Conservation (phyloP, 495 filamentous ascomycete species). For the Penicillium mononematosum region DNA sequence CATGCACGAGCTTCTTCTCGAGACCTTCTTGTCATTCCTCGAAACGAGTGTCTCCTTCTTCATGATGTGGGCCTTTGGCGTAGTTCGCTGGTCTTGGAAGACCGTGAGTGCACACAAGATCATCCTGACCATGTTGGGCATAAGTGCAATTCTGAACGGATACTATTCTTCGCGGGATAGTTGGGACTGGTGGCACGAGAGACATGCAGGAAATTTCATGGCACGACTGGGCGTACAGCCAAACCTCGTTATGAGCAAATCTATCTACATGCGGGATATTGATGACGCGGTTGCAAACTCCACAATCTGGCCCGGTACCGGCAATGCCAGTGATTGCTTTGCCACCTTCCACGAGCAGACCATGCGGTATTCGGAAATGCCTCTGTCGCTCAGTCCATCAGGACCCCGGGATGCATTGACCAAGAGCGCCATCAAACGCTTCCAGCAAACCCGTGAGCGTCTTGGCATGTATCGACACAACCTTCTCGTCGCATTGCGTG, state of each 20-base stretch:
- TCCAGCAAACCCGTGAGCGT: constrained; percentile 74
- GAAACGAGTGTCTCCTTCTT: constrained; percentile 70
- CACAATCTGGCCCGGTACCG: constrained; percentile 34
- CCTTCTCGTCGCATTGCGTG: constrained; percentile 81
- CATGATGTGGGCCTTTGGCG: constrained; percentile 69
- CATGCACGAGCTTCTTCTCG: constrained; percentile 65
- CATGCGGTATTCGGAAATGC: constrained; percentile 31
- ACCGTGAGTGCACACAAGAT: constrained; percentile 72
- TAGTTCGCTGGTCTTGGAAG: constrained; percentile 62
- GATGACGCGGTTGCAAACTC: constrained; percentile 61
- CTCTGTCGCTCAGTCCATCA: constrained; percentile 35
- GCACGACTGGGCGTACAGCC: constrained; percentile 72
- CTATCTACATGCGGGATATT: constrained; percentile 79
- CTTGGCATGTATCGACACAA: constrained; percentile 89
- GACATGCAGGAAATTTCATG: constrained; percentile 78
- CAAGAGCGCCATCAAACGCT: constrained; percentile 60
- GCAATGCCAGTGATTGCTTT: constrained; percentile 45
- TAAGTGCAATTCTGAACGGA: constrained; percentile 68
- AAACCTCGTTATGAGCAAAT: constrained; percentile 75
- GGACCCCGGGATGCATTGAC: constrained; percentile 44
- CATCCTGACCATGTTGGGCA: constrained; percentile 62
- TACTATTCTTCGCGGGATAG: constrained; percentile 66
- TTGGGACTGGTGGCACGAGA: constrained; percentile 81
- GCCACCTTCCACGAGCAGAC: constrained; percentile 45
- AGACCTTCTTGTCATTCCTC: constrained; percentile 63